Percentiles rank a stretch among this genome's conserved stretches.
These are phyloP conservation scores for Penicillium mononematosum DNA, from an alignment of 495 filamentous ascomycete species.

Conservation along the genomic window DNA sequence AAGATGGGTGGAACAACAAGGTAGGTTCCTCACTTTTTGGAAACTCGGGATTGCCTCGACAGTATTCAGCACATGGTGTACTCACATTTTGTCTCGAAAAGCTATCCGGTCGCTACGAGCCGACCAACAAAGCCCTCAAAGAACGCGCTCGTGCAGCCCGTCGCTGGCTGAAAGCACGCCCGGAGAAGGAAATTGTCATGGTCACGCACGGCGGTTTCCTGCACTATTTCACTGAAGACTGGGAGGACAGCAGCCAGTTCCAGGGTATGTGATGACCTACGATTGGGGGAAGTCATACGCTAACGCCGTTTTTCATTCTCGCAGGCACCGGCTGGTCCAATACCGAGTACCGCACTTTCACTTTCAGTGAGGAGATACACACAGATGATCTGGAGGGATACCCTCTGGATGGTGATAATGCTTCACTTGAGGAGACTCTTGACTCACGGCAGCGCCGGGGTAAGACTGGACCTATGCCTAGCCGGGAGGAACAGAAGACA, in stretches of 20 bases:
- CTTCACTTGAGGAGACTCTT: conserved; percentile 59
- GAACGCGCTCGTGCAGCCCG: conserved; percentile 64
- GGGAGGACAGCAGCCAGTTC: conserved; percentile 58
- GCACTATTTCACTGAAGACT: conserved; percentile 83
- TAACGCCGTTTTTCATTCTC: not conserved
- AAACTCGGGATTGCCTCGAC: not conserved
- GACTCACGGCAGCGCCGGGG: conserved; percentile 61
- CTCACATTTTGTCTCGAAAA: conserved; percentile 4
- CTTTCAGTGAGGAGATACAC: conserved; percentile 54
- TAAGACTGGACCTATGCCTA: conserved; percentile 36
- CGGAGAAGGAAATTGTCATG: conserved; percentile 63
- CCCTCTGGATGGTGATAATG: conserved; percentile 51
- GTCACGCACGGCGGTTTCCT: conserved; percentile 72
- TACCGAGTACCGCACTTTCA: conserved; percentile 75
- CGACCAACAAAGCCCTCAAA: conserved; percentile 56
- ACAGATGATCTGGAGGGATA: conserved; percentile 40
- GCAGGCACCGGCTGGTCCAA: conserved; percentile 81
- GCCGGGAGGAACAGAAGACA: conserved; percentile 39
- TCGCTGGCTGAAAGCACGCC: conserved; percentile 59
- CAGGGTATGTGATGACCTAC: conserved; percentile 42
- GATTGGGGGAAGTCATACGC: not conserved
- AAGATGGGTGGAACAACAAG: conserved; percentile 72
- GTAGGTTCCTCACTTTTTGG: conserved; percentile 17
- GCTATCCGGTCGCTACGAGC: conserved; percentile 53
- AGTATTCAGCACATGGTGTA: not conserved